Evolutionary conservation across 768 basidiomycete genomes (phyloP), one percentile per base, ranked within the genome.

Genomic region (Hygrophorus russula): DNA sequence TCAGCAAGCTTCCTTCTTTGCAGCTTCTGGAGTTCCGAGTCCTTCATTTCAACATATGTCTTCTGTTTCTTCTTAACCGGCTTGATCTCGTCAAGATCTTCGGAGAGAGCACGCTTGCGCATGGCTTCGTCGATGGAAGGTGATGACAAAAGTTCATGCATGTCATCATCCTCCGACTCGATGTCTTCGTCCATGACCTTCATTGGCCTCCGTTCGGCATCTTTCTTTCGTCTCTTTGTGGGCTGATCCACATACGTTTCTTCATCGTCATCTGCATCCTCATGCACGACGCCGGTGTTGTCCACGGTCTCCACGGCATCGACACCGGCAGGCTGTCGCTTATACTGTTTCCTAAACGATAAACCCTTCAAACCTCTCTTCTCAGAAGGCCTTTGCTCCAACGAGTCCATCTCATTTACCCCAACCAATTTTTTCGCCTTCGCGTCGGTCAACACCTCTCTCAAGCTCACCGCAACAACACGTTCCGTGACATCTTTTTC

Each of bases 401-500:
- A 24, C 3, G 24, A 7, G 24, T 24, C 54, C 49, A 30, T 29
- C 41, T 37, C 46, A 39, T 41, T 30, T 17, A 42, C 49, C 33
- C 43, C 39, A 47, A 45, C 37, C 49, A 51, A 47, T 18, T 54
- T 54, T 53, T 64, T 67, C 52, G 59, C 57, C 59, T 69, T 74
- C 61, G 74, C 73, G 50, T 77, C 75, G 11, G 55, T 56, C 36
- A 79, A 70, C 32, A 82, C 48, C 49, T 65, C 63, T 47, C 71
- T 63, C 39, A 88, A 49, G 31, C 74, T 74, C 18, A 62, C 56
- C 7, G 65, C 71, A 11, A 85, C 72, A 2, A 84, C 59, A 14
- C 74, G 71, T 35, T 81, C 80, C 49, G 64, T 63, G 27, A 88
- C 64, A 51, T 87, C 84, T 59, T 74, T 78, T 59, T 78, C 74